These are phyloP conservation scores for Trichosporon inkin DNA, from an alignment of 1,284 basidiomycete genomes.

Conservation along the genomic window DNA sequence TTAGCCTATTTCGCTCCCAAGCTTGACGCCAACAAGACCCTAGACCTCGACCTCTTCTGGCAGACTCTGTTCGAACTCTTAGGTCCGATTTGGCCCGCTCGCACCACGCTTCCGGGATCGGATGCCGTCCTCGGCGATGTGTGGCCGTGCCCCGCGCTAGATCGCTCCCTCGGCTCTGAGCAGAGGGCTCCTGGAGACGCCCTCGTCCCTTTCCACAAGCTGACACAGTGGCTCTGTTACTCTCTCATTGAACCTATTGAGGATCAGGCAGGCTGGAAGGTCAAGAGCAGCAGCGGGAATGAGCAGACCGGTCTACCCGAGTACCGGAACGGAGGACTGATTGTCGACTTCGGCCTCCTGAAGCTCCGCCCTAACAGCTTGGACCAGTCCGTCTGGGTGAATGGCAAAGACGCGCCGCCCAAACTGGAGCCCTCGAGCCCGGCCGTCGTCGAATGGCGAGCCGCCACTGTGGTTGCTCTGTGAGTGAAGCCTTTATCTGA, in stretches of 20 bases:
- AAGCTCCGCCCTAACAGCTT: conserved; percentile 54
- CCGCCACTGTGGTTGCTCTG: conserved; percentile 88
- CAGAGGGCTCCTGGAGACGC: conserved; percentile 55
- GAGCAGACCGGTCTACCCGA: conserved; percentile 51
- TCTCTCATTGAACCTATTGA: conserved; percentile 79
- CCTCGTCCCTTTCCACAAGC: conserved; percentile 90
- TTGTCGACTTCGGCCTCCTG: conserved; percentile 78
- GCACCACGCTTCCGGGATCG: conserved; percentile 57
- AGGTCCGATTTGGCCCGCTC: conserved; percentile 81
- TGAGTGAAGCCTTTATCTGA: conserved; percentile 49
- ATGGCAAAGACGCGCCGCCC: conserved; percentile 47
- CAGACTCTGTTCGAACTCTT: conserved; percentile 74
- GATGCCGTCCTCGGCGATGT: conserved; percentile 78
- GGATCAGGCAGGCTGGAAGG: conserved; percentile 67
- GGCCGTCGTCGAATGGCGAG: conserved; percentile 91
- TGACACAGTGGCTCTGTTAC: conserved; percentile 89
- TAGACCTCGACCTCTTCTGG: conserved; percentile 73
- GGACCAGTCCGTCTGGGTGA: conserved; percentile 35
- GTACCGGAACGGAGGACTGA: conserved; percentile 85
- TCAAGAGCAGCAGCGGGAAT: conserved; percentile 58
- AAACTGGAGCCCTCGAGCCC: conserved; percentile 70
- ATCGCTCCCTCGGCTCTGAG: conserved; percentile 26
- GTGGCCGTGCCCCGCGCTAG: conserved; percentile 71
- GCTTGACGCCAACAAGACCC: conserved; percentile 14
- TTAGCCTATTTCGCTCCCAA: conserved; percentile 29